These are phyloP conservation scores for Pseudopyricularia javanii DNA, from an alignment of 2,329 filamentous ascomycete genomes.

Conservation along the genomic window DNA sequence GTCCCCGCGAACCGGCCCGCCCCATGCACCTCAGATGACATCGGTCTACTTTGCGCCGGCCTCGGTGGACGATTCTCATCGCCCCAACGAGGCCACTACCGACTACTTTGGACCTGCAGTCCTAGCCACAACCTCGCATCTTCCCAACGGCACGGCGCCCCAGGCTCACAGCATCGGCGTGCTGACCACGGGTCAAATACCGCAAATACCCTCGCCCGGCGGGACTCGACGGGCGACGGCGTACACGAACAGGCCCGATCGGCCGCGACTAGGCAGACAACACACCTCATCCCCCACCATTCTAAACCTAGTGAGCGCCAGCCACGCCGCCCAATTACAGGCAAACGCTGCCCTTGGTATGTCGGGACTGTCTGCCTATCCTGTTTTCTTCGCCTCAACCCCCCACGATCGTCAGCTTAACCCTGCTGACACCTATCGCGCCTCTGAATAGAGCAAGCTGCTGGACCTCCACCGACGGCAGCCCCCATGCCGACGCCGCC, in stretches of 20 bases:
- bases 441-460: neutral
- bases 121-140: conserved; percentile 3
- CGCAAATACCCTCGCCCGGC: conserved; percentile 75
- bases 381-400: neutral
- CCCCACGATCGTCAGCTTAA: neutral
- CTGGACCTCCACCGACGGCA: neutral
- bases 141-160: conserved; percentile 15
- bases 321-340: conserved; percentile 12
- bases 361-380: neutral
- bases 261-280: conserved; percentile 54
- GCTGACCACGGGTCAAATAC: conserved; percentile 66
- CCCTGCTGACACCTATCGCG: neutral
- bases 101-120: conserved; percentile 70
- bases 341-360: neutral
- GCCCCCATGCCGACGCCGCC: conserved; percentile 18
- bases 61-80: conserved; percentile 69
- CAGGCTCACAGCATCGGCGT: conserved; percentile 53
- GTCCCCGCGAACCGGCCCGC: conserved; percentile 52
- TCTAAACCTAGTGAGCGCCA: conserved; percentile 39
- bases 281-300: conserved; percentile 75
- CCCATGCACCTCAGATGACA: conserved; percentile 24
- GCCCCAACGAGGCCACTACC: conserved; percentile 40
- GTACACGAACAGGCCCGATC: conserved; percentile 41
- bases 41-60: conserved; percentile 45
- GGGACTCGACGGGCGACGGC: conserved; percentile 38